Conservation (phyloP, 345 rosid species). For the Sapria himalayana region DNA sequence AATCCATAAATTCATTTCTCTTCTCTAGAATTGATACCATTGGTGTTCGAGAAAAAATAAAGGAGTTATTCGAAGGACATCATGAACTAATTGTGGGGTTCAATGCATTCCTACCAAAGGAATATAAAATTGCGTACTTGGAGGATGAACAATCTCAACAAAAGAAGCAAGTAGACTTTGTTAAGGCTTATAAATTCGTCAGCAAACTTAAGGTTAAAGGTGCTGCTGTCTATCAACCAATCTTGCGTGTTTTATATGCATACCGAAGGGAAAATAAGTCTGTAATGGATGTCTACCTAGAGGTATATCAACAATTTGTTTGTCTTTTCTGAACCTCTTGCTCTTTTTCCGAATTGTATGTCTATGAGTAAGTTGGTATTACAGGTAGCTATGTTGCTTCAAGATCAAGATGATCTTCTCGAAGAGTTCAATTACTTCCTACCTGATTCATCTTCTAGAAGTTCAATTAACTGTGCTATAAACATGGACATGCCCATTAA, state of each 20-base stretch:
- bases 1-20: neutral
- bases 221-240: slow-evolving; percentile 13
- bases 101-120: slow-evolving; percentile 19
- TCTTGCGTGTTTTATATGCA: slow-evolving; percentile 17
- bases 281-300: slow-evolving; percentile 15
- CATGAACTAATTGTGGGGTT: slow-evolving; percentile 17
- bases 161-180: slow-evolving; percentile 21
- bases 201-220: slow-evolving; percentile 18
- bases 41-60: slow-evolving; percentile 17
- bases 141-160: slow-evolving; percentile 14
- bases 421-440: slow-evolving; percentile 76
- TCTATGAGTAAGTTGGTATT: too few relatives aligned
- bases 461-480: slow-evolving; percentile 35
- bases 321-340: too few relatives aligned
- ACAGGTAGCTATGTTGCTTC: slow-evolving; percentile 75
- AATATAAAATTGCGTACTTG: slow-evolving; percentile 13
- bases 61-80: slow-evolving; percentile 19
- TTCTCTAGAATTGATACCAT: slow-evolving; percentile 15
- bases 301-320: slow-evolving; percentile 13
- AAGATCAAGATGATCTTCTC: slow-evolving; percentile 77
- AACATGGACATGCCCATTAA: slow-evolving; percentile 34
- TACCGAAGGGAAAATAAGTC: slow-evolving; percentile 18
- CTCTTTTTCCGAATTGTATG: too few relatives aligned
- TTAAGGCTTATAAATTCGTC: slow-evolving; percentile 17
- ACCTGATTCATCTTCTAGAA: slow-evolving; percentile 58